Evolutionary conservation across 2,329 filamentous ascomycete species (phyloP).

Genomic region (Fusarium coffeatum): DNA sequence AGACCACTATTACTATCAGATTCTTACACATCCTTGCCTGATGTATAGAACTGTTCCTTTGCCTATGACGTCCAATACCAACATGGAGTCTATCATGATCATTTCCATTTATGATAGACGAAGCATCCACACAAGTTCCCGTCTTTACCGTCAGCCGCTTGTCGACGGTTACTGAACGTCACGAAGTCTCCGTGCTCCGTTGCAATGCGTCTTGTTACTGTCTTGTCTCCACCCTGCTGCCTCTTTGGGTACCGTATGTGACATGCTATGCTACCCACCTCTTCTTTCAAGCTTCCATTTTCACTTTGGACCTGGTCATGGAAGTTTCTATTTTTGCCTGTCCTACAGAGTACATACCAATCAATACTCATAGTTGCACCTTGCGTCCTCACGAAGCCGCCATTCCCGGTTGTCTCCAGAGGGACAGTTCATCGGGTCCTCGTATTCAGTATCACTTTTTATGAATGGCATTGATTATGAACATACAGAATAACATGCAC

Average conservation of each 20-base stretch:
- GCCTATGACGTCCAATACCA: constrained; percentile 18
- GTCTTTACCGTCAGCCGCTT: constrained; percentile 8
- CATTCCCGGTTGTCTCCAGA: constrained; percentile 19
- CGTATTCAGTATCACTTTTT: constrained; percentile 4
- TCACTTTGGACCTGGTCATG: constrained; percentile 22
- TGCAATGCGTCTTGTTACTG: constrained; percentile 5
- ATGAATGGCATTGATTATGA: neutral
- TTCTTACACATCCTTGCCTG: neutral
- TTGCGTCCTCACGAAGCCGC: constrained; percentile 19
- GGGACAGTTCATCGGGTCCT: constrained; percentile 13
- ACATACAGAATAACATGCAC: neutral
- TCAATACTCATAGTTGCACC: neutral
- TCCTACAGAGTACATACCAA: too few relatives aligned
- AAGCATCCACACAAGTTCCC: constrained; percentile 3
- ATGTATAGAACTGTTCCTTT: neutral
- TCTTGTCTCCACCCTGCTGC: constrained; percentile 34
- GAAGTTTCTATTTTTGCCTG: constrained; percentile 42
- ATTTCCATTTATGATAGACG: constrained; percentile 9
- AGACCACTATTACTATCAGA: neutral
- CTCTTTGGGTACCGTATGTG: constrained; percentile 33
- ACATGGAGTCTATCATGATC: constrained; percentile 22
- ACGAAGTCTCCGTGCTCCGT: constrained; percentile 25
- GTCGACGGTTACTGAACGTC: constrained; percentile 24
- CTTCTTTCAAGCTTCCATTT: constrained; percentile 24
- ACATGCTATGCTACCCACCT: constrained; percentile 35